Percentiles rank a stretch among this genome's conserved stretches.
phyloP scores from a whole-genome alignment of 345 rosid genomes.

The Populus deltoides region DNA sequence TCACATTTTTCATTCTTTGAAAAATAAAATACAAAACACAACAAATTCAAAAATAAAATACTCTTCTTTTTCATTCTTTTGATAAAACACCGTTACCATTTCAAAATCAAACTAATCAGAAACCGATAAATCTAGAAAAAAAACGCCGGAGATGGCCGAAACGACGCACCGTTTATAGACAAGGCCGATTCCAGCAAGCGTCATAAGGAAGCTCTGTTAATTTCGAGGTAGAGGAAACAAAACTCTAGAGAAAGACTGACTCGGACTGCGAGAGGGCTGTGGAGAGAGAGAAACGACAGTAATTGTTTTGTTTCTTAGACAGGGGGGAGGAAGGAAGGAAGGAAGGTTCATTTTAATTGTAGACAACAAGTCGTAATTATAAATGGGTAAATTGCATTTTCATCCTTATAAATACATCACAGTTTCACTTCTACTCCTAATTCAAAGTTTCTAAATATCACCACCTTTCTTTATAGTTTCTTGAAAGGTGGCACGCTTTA shows the following conservation, averaged over 20 bases:
- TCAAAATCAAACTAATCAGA: neutral
- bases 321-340: conserved; percentile 15
- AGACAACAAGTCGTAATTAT: neutral
- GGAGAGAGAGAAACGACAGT: neutral
- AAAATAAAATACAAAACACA: neutral
- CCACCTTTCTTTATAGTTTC: no score
- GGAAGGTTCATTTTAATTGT: neutral
- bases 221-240: conserved; percentile 47
- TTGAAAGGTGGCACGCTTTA: no score
- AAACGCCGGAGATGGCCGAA: neutral
- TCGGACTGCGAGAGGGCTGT: neutral
- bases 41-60: neutral
- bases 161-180: conserved; percentile 9
- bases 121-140: neutral
- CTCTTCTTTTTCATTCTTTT: conserved; percentile 18
- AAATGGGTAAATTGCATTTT: neutral
- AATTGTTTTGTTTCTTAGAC: neutral
- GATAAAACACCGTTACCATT: neutral
- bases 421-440: neutral
- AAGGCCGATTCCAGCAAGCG: conserved; percentile 9
- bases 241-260: conserved; percentile 24
- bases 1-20: conserved; percentile 10
- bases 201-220: conserved; percentile 39
- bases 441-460: neutral
- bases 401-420: neutral